Conservation (phyloP, 2,329 filamentous ascomycete genomes). For the Penicillium sclerotigenum region DNA sequence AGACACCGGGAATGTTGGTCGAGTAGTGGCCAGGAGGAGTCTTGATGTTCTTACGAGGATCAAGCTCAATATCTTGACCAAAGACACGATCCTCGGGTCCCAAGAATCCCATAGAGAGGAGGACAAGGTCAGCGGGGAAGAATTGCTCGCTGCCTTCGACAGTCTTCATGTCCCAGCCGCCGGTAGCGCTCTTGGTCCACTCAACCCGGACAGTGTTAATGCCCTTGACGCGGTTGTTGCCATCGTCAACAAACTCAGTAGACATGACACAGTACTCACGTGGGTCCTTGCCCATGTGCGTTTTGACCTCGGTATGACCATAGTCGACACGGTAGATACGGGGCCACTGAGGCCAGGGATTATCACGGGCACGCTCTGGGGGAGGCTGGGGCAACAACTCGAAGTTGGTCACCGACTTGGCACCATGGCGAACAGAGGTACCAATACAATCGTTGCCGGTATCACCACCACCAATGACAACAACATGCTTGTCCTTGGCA, state of each 20-base stretch:
- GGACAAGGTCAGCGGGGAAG: constrained; percentile 92
- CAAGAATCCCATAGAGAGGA: constrained; percentile 96
- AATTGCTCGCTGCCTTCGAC: constrained; percentile 89
- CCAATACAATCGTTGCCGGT: constrained; percentile 98
- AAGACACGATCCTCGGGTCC: constrained; percentile 87
- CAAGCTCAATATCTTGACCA: constrained; percentile 84
- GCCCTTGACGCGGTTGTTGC: constrained; percentile 81
- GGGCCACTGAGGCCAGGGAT: constrained; percentile 98
- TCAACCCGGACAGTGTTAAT: constrained; percentile 95
- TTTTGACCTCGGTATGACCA: constrained; percentile 90
- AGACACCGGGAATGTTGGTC: constrained; percentile 84
- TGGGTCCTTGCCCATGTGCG: constrained; percentile 92
- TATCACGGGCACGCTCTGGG: constrained; percentile 83
- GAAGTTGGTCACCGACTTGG: constrained; percentile 95
- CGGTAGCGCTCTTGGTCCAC: constrained; percentile 85
- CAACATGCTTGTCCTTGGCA: constrained; percentile 90
- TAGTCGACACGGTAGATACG: constrained; percentile 98
- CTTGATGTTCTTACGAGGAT: constrained; percentile 93
- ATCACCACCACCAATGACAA: constrained; percentile 96
- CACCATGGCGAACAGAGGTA: constrained; percentile 90
- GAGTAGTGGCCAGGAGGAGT: constrained; percentile 81
- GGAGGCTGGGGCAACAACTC: constrained; percentile 92
- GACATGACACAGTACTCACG: constrained; percentile 99
- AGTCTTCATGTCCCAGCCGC: constrained; percentile 99
- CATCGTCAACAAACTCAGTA: constrained; percentile 91